A percentile compares a stretch with the other conserved stretches of the same genome.
Evolutionary conservation across 2,329 filamentous ascomycete species (phyloP).

Genomic region (Ophiocordyceps polyrhachis-furcata): DNA sequence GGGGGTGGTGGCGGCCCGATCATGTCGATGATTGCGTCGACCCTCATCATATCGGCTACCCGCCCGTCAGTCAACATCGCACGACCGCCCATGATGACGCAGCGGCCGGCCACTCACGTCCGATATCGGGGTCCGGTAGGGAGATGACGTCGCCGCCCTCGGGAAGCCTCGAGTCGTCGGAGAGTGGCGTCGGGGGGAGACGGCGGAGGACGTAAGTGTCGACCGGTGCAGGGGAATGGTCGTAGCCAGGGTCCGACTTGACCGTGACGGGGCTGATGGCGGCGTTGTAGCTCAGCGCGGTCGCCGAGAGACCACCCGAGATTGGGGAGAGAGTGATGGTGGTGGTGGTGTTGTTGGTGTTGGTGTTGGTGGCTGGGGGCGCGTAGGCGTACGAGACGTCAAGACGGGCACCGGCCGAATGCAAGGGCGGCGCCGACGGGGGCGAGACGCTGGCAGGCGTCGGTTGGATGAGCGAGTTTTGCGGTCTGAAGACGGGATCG

Average conservation of each 20-base stretch:
- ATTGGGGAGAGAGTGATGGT: slow-evolving; percentile 14
- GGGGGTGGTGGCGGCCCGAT: slow-evolving; percentile 41
- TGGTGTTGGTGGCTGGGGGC: slow-evolving; percentile 3
- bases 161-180: slow-evolving; percentile 8
- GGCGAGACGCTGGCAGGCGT: slow-evolving; percentile 15
- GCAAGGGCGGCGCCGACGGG: slow-evolving; percentile 6
- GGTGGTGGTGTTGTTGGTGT: background rate
- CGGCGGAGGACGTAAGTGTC: slow-evolving; percentile 33
- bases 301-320: slow-evolving; percentile 5
- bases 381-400: slow-evolving; percentile 26
- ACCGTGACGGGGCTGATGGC: slow-evolving; percentile 10
- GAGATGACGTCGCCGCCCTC: slow-evolving; percentile 11
- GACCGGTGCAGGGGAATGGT: slow-evolving; percentile 29
- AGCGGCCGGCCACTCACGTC: background rate
- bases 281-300: slow-evolving; percentile 14
- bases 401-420: slow-evolving; percentile 9
- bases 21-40: slow-evolving; percentile 51
- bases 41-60: slow-evolving; percentile 36
- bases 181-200: slow-evolving; percentile 8
- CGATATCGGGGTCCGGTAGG: slow-evolving; percentile 7
- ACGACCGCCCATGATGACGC: background rate
- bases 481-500: slow-evolving; percentile 69
- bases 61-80: background rate
- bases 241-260: slow-evolving; percentile 25
- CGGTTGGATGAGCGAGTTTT: slow-evolving; percentile 34